Evolutionary conservation across 148 eudicot species (phyloP).

Genomic region (Talinum fruticosum): DNA sequence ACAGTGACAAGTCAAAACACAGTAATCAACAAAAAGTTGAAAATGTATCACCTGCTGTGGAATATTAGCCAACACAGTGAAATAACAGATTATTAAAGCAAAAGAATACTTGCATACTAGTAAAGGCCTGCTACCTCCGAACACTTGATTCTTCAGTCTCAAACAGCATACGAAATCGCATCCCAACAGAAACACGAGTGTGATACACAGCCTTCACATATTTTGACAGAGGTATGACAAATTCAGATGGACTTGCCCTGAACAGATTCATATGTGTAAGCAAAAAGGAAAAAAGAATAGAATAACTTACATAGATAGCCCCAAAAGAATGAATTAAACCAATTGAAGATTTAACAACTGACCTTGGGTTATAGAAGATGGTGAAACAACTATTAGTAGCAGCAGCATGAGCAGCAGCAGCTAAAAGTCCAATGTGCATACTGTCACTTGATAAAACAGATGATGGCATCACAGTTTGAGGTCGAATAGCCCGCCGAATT

Average conservation of each 20-base stretch:
- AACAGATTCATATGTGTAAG: slow-evolving; percentile 22
- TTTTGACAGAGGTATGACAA: slow-evolving; percentile 87
- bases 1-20: not conserved
- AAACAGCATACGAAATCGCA: slow-evolving; percentile 99
- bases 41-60: not conserved
- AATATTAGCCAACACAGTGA: not conserved
- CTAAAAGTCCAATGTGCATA: slow-evolving; percentile 98
- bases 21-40: not conserved
- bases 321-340: slow-evolving; percentile 4
- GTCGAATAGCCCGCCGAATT: slow-evolving; percentile 89
- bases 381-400: slow-evolving; percentile 98
- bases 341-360: not conserved
- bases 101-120: not conserved
- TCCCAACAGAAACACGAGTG: slow-evolving; percentile 96
- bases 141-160: slow-evolving; percentile 99
- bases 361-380: slow-evolving; percentile 92
- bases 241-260: slow-evolving; percentile 98
- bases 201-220: slow-evolving; percentile 93
- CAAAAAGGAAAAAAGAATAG: slow-evolving; percentile 4
- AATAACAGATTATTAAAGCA: not conserved
- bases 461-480: slow-evolving; percentile 98
- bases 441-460: slow-evolving; percentile 98
- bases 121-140: slow-evolving; percentile 54
- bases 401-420: slow-evolving; percentile 99
- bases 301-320: not conserved